A percentile compares a stretch with the other conserved stretches of the same genome.
phyloP scores from a whole-genome alignment of 805 yeast species.

The Maudiozyma serrabonitensis region DNA sequence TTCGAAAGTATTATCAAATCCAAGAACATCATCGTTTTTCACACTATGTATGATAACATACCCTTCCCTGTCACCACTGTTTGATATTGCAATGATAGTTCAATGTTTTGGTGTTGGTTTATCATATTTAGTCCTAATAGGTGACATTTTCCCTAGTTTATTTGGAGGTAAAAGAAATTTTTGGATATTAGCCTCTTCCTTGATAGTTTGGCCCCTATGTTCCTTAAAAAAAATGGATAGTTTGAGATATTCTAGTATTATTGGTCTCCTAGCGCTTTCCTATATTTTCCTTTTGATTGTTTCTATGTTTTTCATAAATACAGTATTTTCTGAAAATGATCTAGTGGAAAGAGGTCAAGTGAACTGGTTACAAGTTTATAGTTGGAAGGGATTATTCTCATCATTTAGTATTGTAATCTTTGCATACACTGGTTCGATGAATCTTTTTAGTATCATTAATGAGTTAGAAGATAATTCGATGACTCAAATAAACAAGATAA shows the following conservation, averaged over 20 bases:
- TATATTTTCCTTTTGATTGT: slow-evolving; percentile 39
- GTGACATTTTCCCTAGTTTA: slow-evolving; percentile 63
- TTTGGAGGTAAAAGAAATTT: slow-evolving; percentile 36
- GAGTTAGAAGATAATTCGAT: slow-evolving; percentile 51
- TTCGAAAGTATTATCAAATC: slow-evolving; percentile 44
- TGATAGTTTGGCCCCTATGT: slow-evolving; percentile 54
- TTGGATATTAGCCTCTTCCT: slow-evolving; percentile 40
- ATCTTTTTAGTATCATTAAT: slow-evolving; percentile 65
- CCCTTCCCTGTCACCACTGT: slow-evolving; percentile 58
- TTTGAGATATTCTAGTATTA: slow-evolving; percentile 58
- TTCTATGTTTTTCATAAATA: slow-evolving; percentile 41
- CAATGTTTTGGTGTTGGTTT: slow-evolving; percentile 76
- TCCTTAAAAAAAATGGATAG: slow-evolving; percentile 55
- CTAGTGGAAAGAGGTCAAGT: slow-evolving; percentile 35
- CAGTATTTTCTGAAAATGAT: slow-evolving; percentile 27
- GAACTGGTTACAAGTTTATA: slow-evolving; percentile 34
- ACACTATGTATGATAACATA: slow-evolving; percentile 61
- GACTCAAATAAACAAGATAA: slow-evolving; percentile 37
- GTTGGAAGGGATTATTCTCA: slow-evolving; percentile 39
- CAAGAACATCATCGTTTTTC: slow-evolving; percentile 59
- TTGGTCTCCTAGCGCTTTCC: slow-evolving; percentile 57
- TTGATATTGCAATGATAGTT: slow-evolving; percentile 63
- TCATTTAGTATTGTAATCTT: slow-evolving; percentile 68
- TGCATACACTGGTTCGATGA: slow-evolving; percentile 78
- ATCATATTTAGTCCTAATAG: slow-evolving; percentile 62